Evolutionary conservation across 1,139 yeast species (phyloP).

Genomic region (Saccharomyces hybrid): DNA sequence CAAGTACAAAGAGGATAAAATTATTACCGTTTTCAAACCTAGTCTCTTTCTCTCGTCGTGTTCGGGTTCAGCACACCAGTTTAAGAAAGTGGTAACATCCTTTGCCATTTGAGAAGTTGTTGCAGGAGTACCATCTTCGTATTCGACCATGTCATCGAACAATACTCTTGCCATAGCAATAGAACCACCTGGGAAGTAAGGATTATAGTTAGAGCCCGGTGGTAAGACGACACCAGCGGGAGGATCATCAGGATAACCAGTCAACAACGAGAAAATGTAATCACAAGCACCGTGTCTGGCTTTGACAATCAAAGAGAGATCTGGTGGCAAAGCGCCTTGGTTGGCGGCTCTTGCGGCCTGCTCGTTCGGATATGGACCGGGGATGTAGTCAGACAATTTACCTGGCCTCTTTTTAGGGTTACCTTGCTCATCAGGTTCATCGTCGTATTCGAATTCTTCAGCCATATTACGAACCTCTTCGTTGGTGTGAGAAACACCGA

Average conservation of each 20-base stretch:
- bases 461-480: constrained; percentile 89
- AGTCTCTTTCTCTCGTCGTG: constrained; percentile 96
- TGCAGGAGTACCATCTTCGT: constrained; percentile 98
- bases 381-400: constrained; percentile 91
- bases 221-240: constrained; percentile 96
- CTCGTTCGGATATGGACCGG: constrained; percentile 93
- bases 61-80: constrained; percentile 99
- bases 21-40: constrained; percentile 88
- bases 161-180: constrained; percentile 99
- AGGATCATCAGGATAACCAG: constrained; percentile 98
- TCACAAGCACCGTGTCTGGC: constrained; percentile 99
- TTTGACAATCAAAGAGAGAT: constrained; percentile 91
- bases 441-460: constrained; percentile 95
- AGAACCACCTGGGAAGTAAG: constrained; percentile 99
- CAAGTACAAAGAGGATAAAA: constrained; percentile 73
- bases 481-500: constrained; percentile 92
- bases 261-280: constrained; percentile 87
- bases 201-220: constrained; percentile 94
- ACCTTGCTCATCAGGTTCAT: constrained; percentile 99
- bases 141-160: constrained; percentile 95
- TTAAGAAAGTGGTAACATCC: constrained; percentile 90
- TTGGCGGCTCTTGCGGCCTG: constrained; percentile 99
- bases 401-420: constrained; percentile 98
- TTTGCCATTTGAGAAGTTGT: constrained; percentile 99
- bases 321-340: constrained; percentile 99